phyloP scores from a whole-genome alignment of 2,329 filamentous ascomycete genomes.

The Xylariales sp. region DNA sequence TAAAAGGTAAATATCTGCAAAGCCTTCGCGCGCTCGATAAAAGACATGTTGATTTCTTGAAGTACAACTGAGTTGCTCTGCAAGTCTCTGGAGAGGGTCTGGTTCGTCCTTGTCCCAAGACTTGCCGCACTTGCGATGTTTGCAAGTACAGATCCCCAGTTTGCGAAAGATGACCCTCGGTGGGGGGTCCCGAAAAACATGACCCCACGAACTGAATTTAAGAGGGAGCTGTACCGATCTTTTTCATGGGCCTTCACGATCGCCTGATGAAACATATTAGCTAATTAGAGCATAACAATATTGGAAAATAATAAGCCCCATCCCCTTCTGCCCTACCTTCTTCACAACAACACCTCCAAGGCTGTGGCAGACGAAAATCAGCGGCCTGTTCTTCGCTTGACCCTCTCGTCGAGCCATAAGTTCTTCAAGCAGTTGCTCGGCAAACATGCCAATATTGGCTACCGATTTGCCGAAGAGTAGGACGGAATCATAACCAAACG shows the following conservation, averaged over 20 bases:
- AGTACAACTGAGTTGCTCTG: slow-evolving; percentile 14
- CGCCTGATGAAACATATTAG: too few relatives aligned
- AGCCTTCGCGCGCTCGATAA: slow-evolving; percentile 4
- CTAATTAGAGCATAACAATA: too few relatives aligned
- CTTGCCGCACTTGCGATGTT: slow-evolving; percentile 13
- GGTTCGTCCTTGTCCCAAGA: slow-evolving; percentile 12
- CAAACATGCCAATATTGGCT: slow-evolving; percentile 16
- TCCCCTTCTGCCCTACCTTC: too few relatives aligned
- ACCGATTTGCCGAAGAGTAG: slow-evolving; percentile 17
- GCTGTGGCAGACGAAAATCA: slow-evolving; percentile 23
- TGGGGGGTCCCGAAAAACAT: slow-evolving; percentile 21
- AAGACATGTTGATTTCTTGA: slow-evolving; percentile 3
- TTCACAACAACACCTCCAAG: slow-evolving; percentile 24
- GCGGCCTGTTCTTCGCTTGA: slow-evolving; percentile 10
- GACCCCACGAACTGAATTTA: too few relatives aligned
- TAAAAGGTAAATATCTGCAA: slow-evolving; percentile 7
- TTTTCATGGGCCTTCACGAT: too few relatives aligned
- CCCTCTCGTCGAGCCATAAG: slow-evolving; percentile 12
- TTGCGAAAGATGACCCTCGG: slow-evolving; percentile 14
- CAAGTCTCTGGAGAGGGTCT: slow-evolving; percentile 15
- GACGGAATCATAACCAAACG: slow-evolving; percentile 21
- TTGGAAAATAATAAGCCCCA: too few relatives aligned
- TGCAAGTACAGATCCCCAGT: slow-evolving; percentile 12
- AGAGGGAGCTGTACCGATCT: too few relatives aligned
- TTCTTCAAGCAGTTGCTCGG: slow-evolving; percentile 13